phyloP scores from a whole-genome alignment of 225 moss, liverwort and hornwort species.

The Ulota crispa region DNA sequence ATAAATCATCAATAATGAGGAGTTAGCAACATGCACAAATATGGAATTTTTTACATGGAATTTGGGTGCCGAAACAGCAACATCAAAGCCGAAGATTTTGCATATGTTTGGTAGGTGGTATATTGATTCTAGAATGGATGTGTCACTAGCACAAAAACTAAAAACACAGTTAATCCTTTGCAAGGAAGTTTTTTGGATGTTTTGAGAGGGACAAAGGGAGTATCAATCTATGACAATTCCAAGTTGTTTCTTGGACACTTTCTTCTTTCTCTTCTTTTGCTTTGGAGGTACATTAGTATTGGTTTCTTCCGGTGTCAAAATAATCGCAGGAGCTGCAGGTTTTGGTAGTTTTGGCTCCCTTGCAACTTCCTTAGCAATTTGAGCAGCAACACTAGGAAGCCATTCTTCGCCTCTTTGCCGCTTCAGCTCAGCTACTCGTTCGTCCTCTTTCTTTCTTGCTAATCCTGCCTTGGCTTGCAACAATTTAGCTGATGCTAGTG shows the following conservation, averaged over 20 bases:
- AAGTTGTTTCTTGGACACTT: slow-evolving; percentile 23
- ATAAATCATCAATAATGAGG: no score
- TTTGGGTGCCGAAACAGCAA: no score
- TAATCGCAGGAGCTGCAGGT: slow-evolving; percentile 13
- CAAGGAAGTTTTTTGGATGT: no score
- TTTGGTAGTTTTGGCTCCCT: slow-evolving; percentile 31
- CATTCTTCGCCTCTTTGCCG: slow-evolving; percentile 75
- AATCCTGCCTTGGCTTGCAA: slow-evolving; percentile 41
- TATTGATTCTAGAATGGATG: no score
- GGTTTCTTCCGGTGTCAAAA: slow-evolving; percentile 8
- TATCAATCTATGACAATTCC: slow-evolving; percentile 40
- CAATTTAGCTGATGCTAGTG: slow-evolving; percentile 38
- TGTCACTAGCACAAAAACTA: no score
- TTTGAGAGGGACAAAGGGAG: no score
- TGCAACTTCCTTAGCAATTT: slow-evolving; percentile 40
- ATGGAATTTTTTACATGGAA: no score
- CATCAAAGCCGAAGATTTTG: no score
- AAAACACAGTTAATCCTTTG: no score
- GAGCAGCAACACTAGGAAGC: slow-evolving; percentile 69
- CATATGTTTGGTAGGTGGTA: no score
- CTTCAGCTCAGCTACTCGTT: slow-evolving; percentile 59
- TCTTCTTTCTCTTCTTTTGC: slow-evolving; percentile 45
- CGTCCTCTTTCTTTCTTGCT: slow-evolving; percentile 52
- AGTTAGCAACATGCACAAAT: no score
- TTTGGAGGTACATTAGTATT: slow-evolving; percentile 7